phyloP scores from a whole-genome alignment of 2,329 filamentous ascomycete genomes.

The Hypomyces perniciosus region DNA sequence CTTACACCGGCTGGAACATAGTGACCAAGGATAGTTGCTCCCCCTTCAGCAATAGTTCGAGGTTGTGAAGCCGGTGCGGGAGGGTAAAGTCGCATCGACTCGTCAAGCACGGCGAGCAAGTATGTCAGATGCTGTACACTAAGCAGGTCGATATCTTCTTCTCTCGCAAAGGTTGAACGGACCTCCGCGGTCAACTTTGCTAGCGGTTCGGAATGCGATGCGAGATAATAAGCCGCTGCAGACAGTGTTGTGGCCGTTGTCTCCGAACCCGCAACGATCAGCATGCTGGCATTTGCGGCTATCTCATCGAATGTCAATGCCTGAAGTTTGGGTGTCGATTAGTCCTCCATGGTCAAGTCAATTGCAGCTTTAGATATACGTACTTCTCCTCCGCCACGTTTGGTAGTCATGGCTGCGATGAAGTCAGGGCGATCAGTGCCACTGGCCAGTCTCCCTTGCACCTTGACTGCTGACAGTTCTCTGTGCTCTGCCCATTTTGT shows the following conservation, averaged over 20 bases:
- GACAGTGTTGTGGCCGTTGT: slow-evolving; percentile 27
- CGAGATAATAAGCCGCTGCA: slow-evolving; percentile 23
- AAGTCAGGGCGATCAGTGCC: slow-evolving; percentile 8
- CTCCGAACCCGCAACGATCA: slow-evolving; percentile 26
- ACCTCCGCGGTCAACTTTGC: slow-evolving; percentile 31
- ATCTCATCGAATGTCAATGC: slow-evolving; percentile 11
- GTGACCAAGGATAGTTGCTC: slow-evolving; percentile 24
- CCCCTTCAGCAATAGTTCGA: slow-evolving; percentile 23
- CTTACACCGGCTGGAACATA: slow-evolving; percentile 29
- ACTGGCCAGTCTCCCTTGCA: slow-evolving; percentile 3
- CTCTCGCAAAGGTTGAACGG: slow-evolving; percentile 8
- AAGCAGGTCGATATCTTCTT: slow-evolving; percentile 13
- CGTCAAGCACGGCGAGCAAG: slow-evolving; percentile 44
- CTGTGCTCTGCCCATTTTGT: slow-evolving; percentile 4
- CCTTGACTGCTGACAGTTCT: slow-evolving; percentile 4
- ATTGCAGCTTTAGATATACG: background rate
- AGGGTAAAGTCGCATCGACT: slow-evolving; percentile 41
- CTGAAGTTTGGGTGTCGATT: background rate
- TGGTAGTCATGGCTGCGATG: slow-evolving; percentile 6
- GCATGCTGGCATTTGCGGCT: slow-evolving; percentile 11
- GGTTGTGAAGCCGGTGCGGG: slow-evolving; percentile 34
- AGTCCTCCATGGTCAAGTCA: background rate
- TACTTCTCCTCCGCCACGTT: slow-evolving; percentile 4
- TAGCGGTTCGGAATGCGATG: slow-evolving; percentile 23
- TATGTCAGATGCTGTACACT: slow-evolving; percentile 26